phyloP scores from a whole-genome alignment of 106 monocot species.

The Dioscorea zingiberensis region DNA sequence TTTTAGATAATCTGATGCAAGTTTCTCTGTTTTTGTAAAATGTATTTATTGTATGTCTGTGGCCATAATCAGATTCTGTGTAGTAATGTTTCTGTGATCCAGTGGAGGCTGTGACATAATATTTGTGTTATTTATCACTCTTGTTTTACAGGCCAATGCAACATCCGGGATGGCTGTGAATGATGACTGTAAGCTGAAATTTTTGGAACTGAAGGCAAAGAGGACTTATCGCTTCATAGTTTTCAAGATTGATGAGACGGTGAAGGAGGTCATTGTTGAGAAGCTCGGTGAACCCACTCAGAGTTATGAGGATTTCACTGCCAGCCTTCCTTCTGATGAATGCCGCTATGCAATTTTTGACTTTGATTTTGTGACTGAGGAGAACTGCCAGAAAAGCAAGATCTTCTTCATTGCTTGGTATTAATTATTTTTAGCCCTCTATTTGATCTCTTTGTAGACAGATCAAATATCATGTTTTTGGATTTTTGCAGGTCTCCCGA shows the following conservation, averaged over 20 bases:
- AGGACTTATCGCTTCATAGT: slow-evolving; percentile 25
- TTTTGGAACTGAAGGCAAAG: slow-evolving; percentile 25
- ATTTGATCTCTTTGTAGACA: not conserved
- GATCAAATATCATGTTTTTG: not conserved
- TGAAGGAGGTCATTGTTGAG: slow-evolving; percentile 25
- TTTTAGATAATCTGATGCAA: no score
- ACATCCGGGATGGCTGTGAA: slow-evolving; percentile 24
- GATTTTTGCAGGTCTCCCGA: slow-evolving; percentile 14
- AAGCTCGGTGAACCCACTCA: slow-evolving; percentile 22
- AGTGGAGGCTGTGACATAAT: not conserved
- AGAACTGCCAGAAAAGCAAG: slow-evolving; percentile 52
- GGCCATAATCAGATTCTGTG: no score
- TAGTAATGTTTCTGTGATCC: no score
- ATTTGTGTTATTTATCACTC: no score
- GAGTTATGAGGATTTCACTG: slow-evolving; percentile 25
- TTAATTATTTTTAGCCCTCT: not conserved
- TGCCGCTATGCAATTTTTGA: slow-evolving; percentile 25
- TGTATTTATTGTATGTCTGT: no score
- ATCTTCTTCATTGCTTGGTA: slow-evolving; percentile 58
- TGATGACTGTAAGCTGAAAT: slow-evolving; percentile 32
- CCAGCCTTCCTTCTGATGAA: slow-evolving; percentile 16
- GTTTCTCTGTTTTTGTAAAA: no score
- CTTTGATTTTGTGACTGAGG: slow-evolving; percentile 25
- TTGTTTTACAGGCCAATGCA: slow-evolving; percentile 16
- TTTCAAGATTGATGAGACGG: slow-evolving; percentile 22